These are phyloP conservation scores for Kandelia obovata DNA, from an alignment of 345 rosid genomes.

Conservation along the genomic window DNA sequence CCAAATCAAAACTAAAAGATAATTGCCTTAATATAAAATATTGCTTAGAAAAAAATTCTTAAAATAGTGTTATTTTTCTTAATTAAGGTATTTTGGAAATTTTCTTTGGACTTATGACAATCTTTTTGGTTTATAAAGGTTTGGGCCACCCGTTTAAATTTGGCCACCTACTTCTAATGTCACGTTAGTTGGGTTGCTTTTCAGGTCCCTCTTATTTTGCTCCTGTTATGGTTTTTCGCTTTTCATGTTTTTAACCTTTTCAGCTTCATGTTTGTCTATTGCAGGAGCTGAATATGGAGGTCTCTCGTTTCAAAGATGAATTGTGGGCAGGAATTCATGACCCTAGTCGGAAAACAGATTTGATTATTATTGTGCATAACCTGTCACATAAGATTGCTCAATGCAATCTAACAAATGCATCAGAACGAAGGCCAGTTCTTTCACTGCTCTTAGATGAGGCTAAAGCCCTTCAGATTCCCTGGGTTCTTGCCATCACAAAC, in stretches of 20 bases:
- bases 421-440: constrained; percentile 70
- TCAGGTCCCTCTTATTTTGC: background rate
- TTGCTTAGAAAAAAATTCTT: too few species aligned
- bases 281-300: constrained; percentile 72
- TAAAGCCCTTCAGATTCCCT: constrained; percentile 90
- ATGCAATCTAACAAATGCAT: constrained; percentile 42
- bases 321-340: constrained; percentile 84
- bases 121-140: too few species aligned
- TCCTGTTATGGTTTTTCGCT: background rate
- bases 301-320: constrained; percentile 77
- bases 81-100: too few species aligned
- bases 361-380: constrained; percentile 88
- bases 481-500: constrained; percentile 93
- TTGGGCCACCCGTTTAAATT: too few species aligned
- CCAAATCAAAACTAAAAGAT: too few species aligned
- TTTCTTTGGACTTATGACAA: too few species aligned
- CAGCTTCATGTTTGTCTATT: constrained; percentile 3
- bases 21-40: too few species aligned
- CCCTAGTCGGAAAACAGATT: constrained; percentile 71
- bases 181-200: background rate
- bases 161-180: too few species aligned
- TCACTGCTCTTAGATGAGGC: constrained; percentile 77
- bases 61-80: too few species aligned
- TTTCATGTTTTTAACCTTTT: background rate
- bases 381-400: constrained; percentile 85